Evolutionary conservation across 225 moss, liverwort and hornwort genomes (phyloP).

Genomic region (Asterella californica): DNA sequence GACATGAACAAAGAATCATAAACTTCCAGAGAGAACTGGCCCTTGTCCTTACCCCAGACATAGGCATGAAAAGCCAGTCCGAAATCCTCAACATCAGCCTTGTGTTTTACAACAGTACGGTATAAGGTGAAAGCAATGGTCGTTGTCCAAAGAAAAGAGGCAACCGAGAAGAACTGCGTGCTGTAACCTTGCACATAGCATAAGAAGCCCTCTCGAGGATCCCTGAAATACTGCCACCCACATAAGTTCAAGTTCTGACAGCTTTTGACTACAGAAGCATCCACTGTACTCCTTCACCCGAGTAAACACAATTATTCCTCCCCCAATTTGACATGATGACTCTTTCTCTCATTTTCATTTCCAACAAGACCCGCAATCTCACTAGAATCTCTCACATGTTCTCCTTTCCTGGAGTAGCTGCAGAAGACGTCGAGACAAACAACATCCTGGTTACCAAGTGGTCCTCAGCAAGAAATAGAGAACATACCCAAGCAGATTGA

Average conservation of each 20-base stretch:
- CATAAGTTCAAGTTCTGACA: slow-evolving; percentile 22
- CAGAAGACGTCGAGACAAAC: background rate
- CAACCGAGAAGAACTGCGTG: slow-evolving; percentile 66
- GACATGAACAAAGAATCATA: background rate
- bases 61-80: slow-evolving; percentile 52
- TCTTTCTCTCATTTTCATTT: background rate
- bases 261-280: background rate
- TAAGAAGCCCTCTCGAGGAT: slow-evolving; percentile 63
- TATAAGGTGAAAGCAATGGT: slow-evolving; percentile 70
- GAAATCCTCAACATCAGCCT: slow-evolving; percentile 65
- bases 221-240: slow-evolving; percentile 44
- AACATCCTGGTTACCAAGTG: background rate
- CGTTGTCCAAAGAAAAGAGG: slow-evolving; percentile 70
- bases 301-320: background rate
- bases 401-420: background rate
- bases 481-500: slow-evolving; percentile 64
- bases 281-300: background rate
- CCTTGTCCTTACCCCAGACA: slow-evolving; percentile 52
- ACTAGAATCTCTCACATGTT: background rate
- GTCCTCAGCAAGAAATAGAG: background rate
- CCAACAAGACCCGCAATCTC: background rate
- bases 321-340: background rate
- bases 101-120: slow-evolving; percentile 64
- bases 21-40: background rate
- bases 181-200: slow-evolving; percentile 72